Evolutionary conservation across 2,329 filamentous ascomycete genomes (phyloP).

Genomic region (Paecilomyces sp.): DNA sequence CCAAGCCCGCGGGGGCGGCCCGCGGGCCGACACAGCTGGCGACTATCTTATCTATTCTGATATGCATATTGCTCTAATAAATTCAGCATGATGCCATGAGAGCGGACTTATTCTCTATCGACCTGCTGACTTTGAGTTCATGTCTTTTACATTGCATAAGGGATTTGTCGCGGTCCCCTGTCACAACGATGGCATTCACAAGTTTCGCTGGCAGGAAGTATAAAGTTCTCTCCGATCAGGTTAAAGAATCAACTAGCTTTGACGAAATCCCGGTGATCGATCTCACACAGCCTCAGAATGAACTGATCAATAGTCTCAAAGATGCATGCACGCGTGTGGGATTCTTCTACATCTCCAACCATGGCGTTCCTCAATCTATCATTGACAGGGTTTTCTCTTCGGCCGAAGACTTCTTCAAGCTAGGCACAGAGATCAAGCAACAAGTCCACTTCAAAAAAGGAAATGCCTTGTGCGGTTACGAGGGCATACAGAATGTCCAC

Average conservation of each 20-base stretch:
- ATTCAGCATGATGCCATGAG: neutral
- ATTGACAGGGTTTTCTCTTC: conserved; percentile 8
- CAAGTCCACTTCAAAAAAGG: conserved; percentile 1
- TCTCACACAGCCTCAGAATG: conserved; percentile 26
- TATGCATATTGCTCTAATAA: neutral
- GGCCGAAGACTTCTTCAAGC: conserved; percentile 20
- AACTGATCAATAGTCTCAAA: conserved; percentile 33
- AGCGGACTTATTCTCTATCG: neutral
- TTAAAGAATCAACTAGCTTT: conserved; percentile 7
- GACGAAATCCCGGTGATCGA: conserved; percentile 39
- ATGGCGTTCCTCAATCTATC: conserved; percentile 3
- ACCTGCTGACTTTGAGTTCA: neutral
- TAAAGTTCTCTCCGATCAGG: conserved; percentile 2
- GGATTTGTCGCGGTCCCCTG: neutral
- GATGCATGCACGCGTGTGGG: conserved; percentile 33
- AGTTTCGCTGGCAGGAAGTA: conserved; percentile 5
- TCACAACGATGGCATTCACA: conserved; percentile 2
- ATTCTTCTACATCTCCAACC: conserved; percentile 36
- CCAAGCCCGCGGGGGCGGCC: neutral
- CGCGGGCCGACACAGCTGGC: neutral
- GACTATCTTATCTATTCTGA: neutral
- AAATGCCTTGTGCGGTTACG: conserved; percentile 2
- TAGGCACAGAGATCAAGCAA: conserved; percentile 11
- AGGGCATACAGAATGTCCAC: conserved; percentile 2
- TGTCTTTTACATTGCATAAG: neutral